Evolutionary conservation across 495 filamentous ascomycete species (phyloP).

Genomic region (Penicillium coffeae): DNA sequence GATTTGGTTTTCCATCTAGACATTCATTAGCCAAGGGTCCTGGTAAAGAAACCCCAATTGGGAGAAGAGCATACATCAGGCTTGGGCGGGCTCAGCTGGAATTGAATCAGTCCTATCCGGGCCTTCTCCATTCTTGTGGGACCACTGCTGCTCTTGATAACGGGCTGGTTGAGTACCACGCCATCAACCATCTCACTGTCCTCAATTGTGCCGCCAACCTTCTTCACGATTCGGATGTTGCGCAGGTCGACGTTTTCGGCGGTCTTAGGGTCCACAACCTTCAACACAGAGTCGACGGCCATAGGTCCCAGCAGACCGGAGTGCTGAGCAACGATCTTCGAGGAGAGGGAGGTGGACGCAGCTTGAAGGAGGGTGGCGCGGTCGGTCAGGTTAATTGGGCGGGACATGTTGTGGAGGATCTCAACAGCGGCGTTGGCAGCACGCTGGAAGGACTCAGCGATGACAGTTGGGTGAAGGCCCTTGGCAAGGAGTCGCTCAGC

Average conservation of each 20-base stretch:
- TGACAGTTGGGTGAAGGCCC: conserved; percentile 95
- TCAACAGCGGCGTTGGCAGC: conserved; percentile 83
- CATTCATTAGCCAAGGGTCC: neutral
- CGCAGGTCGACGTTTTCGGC: conserved; percentile 95
- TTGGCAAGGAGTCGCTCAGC: conserved; percentile 86
- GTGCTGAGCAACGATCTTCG: conserved; percentile 97
- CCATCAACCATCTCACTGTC: conserved; percentile 97
- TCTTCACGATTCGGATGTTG: conserved; percentile 96
- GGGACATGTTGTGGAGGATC: conserved; percentile 91
- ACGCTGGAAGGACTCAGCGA: conserved; percentile 95
- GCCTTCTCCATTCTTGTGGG: conserved; percentile 96
- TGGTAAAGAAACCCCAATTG: neutral
- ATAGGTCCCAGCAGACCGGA: conserved; percentile 89
- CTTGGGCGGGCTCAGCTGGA: conserved; percentile 96
- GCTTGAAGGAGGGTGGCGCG: conserved; percentile 89
- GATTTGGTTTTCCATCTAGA: conserved; percentile 97
- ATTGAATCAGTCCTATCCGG: conserved; percentile 93
- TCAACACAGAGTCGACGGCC: conserved; percentile 93
- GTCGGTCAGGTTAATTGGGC: conserved; percentile 85
- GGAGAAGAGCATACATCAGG: conserved; percentile 68
- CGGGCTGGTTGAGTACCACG: conserved; percentile 84
- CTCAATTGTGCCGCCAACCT: conserved; percentile 96
- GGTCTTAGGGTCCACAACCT: conserved; percentile 90
- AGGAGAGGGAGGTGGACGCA: conserved; percentile 94
- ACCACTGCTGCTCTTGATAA: conserved; percentile 89